phyloP scores from a whole-genome alignment of 2,329 filamentous ascomycete species.

The Celoporthe dispersa region DNA sequence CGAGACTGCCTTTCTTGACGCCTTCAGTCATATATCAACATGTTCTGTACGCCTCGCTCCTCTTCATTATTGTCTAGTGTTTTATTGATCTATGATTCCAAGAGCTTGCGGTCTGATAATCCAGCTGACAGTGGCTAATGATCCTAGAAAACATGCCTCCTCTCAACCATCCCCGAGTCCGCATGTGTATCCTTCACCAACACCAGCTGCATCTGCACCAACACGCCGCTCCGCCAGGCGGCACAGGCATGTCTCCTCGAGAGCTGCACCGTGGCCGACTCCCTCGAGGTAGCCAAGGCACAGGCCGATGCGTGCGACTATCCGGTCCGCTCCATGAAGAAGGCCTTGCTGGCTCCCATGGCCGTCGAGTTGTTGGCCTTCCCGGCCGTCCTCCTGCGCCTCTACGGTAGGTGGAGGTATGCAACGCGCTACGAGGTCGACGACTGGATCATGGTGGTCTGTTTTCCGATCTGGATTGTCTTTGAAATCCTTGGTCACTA shows the following conservation, averaged over 20 bases:
- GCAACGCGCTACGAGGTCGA: constrained; percentile 40
- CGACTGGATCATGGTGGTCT: constrained; percentile 44
- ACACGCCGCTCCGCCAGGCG: constrained; percentile 30
- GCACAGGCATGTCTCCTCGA: constrained; percentile 35
- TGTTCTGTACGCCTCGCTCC: constrained; percentile 17
- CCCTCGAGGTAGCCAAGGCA: constrained; percentile 38
- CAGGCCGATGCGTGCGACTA: constrained; percentile 41
- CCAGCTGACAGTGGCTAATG: background rate
- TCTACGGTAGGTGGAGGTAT: constrained; percentile 43
- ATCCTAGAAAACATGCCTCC: constrained; percentile 34
- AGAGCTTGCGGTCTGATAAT: background rate
- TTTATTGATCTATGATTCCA: background rate
- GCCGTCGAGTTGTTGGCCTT: constrained; percentile 43
- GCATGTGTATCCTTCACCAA: constrained; percentile 34
- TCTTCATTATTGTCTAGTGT: background rate
- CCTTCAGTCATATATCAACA: constrained; percentile 14
- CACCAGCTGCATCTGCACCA: constrained; percentile 38
- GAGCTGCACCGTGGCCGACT: constrained; percentile 36
- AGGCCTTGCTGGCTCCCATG: constrained; percentile 41
- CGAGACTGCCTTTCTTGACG: constrained; percentile 19
- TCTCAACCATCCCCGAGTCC: constrained; percentile 33
- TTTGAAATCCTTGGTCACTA: constrained; percentile 41
- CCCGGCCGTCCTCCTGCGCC: constrained; percentile 41
- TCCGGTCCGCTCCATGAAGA: constrained; percentile 38
- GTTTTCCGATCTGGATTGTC: constrained; percentile 34